phyloP scores from a whole-genome alignment of 176 grass and related monocot species.

The Triticum monococcum region DNA sequence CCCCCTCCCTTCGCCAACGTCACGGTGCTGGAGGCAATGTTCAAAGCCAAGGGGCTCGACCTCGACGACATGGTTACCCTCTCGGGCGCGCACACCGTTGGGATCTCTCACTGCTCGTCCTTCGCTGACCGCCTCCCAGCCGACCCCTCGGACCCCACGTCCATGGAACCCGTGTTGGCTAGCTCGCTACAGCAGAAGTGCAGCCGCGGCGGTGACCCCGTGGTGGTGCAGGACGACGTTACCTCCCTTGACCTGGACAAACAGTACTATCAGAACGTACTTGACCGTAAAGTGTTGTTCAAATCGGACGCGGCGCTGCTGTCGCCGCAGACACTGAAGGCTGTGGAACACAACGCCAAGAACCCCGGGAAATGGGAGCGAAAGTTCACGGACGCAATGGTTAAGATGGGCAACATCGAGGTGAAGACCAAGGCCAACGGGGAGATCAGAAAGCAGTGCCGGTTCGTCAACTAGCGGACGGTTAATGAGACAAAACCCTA shows the following conservation, averaged over 20 bases:
- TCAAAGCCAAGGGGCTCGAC: conserved; percentile 25
- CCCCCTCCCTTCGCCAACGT: too few species aligned
- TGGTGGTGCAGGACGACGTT: background rate
- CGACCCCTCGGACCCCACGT: background rate
- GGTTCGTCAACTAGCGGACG: background rate
- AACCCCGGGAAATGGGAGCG: background rate
- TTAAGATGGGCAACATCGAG: conserved; percentile 21
- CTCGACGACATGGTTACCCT: conserved; percentile 34
- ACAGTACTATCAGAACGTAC: conserved; percentile 42
- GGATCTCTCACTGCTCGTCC: conserved; percentile 37
- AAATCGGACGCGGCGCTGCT: conserved; percentile 17
- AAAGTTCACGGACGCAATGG: conserved; percentile 22
- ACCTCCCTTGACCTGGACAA: conserved; percentile 28
- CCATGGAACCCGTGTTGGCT: background rate
- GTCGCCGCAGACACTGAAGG: background rate
- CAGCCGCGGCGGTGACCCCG: background rate
- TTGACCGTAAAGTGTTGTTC: conserved; percentile 15
- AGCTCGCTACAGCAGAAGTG: background rate
- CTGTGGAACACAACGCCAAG: background rate
- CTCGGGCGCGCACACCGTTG: conserved; percentile 48
- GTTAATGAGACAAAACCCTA: background rate
- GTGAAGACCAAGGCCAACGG: conserved; percentile 3
- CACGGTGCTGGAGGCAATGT: background rate
- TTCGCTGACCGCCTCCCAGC: conserved; percentile 27
- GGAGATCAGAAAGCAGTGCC: conserved; percentile 35